phyloP scores from a whole-genome alignment of 2,329 filamentous ascomycete genomes.

The Apiospora kogelbergensis region DNA sequence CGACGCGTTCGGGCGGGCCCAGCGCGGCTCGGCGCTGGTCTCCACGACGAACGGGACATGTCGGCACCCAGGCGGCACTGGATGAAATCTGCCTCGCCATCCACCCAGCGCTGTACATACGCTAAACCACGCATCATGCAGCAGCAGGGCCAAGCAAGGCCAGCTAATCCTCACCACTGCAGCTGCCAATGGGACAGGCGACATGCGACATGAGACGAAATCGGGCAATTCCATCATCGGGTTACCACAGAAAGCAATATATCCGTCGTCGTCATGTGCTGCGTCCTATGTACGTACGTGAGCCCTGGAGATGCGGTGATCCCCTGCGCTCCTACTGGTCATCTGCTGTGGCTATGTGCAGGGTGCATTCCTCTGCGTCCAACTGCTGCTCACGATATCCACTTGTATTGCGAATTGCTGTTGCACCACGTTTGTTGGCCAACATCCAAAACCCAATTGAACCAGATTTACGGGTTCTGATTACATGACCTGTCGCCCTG shows the following conservation, averaged over 20 bases:
- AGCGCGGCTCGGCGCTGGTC: neutral
- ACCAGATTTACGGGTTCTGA: neutral
- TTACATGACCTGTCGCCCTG: neutral
- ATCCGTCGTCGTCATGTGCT: slow-evolving; percentile 1
- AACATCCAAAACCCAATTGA: neutral
- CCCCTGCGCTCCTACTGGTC: neutral
- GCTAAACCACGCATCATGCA: neutral
- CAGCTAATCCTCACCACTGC: neutral
- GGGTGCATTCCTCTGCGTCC: neutral
- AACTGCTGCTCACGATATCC: neutral
- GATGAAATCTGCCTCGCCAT: neutral
- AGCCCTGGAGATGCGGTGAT: neutral
- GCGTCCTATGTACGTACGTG: neutral
- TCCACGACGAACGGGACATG: neutral
- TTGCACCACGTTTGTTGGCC: neutral
- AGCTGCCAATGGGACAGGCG: neutral
- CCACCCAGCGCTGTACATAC: neutral
- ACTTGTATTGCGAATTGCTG: neutral
- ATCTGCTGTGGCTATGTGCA: neutral
- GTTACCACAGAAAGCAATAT: neutral
- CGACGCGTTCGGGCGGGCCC: neutral
- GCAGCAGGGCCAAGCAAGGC: neutral
- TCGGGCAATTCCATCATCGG: neutral
- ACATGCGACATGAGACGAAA: neutral
- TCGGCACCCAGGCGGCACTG: neutral